Conservation (phyloP, 495 filamentous ascomycete genomes). For the Aspergillus sclerotioniger region DNA sequence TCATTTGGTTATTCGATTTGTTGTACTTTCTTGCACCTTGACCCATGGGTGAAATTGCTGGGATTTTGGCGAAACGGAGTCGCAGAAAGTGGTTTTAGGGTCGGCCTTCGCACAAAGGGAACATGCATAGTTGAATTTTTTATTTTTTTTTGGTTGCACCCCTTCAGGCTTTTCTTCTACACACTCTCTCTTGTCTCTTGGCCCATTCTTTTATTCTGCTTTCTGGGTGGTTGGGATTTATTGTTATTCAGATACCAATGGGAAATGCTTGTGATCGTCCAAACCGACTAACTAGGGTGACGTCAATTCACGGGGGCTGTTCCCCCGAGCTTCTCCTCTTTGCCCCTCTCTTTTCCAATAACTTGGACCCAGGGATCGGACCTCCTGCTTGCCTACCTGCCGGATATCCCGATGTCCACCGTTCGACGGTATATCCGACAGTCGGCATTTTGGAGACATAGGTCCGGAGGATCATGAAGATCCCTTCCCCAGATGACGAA, state of each 20-base stretch:
- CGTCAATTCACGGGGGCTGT: too few species aligned
- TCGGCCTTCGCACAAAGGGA: neutral
- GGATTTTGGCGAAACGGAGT: neutral
- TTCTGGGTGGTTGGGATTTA: too few species aligned
- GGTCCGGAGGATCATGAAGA: neutral
- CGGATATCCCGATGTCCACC: conserved; percentile 13
- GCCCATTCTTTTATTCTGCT: too few species aligned
- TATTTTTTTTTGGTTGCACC: neutral
- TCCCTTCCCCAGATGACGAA: neutral
- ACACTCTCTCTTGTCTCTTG: neutral
- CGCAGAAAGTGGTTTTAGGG: neutral
- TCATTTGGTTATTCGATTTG: neutral
- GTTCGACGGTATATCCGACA: conserved; percentile 15
- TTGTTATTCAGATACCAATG: too few species aligned
- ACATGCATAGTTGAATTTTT: neutral
- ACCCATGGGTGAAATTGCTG: neutral
- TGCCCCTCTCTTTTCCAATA: too few species aligned
- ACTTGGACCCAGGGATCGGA: too few species aligned
- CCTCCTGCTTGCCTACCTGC: neutral
- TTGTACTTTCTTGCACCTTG: neutral
- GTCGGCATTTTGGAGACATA: conserved; percentile 2
- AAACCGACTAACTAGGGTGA: too few species aligned
- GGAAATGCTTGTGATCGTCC: too few species aligned
- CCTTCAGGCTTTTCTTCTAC: neutral
- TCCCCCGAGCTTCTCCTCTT: too few species aligned